phyloP scores from a whole-genome alignment of 257 asterid genomes.

The Oldenlandia corymbosa region DNA sequence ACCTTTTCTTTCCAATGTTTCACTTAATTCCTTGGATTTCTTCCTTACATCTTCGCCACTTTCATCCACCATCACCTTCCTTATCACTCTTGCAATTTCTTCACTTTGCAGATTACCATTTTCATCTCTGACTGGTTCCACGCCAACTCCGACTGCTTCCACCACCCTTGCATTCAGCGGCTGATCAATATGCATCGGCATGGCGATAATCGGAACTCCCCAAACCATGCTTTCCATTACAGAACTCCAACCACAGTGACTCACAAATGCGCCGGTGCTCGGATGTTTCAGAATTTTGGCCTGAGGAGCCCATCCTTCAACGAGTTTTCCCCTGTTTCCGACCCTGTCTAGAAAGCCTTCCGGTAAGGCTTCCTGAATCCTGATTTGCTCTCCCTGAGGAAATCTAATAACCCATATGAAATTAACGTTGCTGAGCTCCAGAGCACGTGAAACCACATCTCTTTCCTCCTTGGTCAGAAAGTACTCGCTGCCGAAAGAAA shows the following conservation, averaged over 20 bases:
- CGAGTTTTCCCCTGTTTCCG: conserved; percentile 25
- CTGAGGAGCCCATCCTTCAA: conserved; percentile 49
- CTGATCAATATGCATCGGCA: conserved; percentile 48
- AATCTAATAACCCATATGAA: conserved; percentile 5
- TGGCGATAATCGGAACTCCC: conserved; percentile 43
- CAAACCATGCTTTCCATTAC: conserved; percentile 37
- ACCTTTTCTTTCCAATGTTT: conserved; percentile 9
- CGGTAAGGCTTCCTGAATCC: conserved; percentile 27
- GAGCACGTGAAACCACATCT: background rate
- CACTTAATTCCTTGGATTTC: conserved; percentile 5
- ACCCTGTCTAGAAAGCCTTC: conserved; percentile 34
- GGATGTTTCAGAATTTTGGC: conserved; percentile 32
- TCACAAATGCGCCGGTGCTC: conserved; percentile 16
- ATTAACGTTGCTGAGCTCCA: background rate
- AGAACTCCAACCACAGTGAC: conserved; percentile 49
- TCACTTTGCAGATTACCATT: conserved; percentile 22
- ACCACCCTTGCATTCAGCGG: conserved; percentile 16
- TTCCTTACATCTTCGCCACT: conserved; percentile 4
- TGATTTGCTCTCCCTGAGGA: conserved; percentile 23
- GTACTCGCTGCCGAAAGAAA: conserved; percentile 7
- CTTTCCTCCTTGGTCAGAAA: background rate
- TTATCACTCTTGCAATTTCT: background rate
- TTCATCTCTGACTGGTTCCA: conserved; percentile 26
- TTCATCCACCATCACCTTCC: conserved; percentile 8
- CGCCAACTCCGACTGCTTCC: conserved; percentile 27